A percentile compares a stretch with the other conserved stretches of the same genome.
Evolutionary conservation across 2,329 filamentous ascomycete species (phyloP).

Genomic region (Periglandula ipomoeae): DNA sequence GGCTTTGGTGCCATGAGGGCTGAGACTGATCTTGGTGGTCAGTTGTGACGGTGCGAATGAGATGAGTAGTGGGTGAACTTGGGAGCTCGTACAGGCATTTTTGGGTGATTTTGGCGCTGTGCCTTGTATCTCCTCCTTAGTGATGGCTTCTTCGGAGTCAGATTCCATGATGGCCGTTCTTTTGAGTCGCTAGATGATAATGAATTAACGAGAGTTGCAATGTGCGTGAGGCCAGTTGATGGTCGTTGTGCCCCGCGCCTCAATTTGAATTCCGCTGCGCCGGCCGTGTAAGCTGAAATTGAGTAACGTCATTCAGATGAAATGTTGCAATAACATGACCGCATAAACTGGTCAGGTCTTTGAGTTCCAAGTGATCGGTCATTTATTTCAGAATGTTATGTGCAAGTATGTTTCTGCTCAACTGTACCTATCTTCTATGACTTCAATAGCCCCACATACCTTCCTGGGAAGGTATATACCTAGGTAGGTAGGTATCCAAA

Average conservation of each 20-base stretch:
- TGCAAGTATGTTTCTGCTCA: background rate
- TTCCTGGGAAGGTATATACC: no score
- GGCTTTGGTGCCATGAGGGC: conserved; percentile 29
- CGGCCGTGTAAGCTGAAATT: background rate
- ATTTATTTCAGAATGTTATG: background rate
- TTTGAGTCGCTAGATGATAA: background rate
- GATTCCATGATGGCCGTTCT: conserved; percentile 8
- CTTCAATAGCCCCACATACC: background rate
- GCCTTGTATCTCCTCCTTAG: conserved; percentile 30
- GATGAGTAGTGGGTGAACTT: background rate
- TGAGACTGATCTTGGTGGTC: conserved; percentile 16
- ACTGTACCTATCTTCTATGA: background rate
- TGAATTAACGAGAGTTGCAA: background rate
- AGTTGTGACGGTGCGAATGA: background rate
- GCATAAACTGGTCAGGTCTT: background rate
- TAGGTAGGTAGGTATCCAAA: no score
- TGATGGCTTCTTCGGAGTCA: conserved; percentile 31
- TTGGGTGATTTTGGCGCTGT: conserved; percentile 19
- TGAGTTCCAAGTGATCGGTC: background rate
- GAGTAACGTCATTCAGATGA: background rate
- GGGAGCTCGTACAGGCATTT: conserved; percentile 33
- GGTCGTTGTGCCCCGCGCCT: background rate
- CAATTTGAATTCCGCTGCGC: background rate
- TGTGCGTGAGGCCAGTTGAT: background rate
- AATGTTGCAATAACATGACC: background rate